Evolutionary conservation across 257 asterid species (phyloP).

Genomic region (Plectranthus barbatus): DNA sequence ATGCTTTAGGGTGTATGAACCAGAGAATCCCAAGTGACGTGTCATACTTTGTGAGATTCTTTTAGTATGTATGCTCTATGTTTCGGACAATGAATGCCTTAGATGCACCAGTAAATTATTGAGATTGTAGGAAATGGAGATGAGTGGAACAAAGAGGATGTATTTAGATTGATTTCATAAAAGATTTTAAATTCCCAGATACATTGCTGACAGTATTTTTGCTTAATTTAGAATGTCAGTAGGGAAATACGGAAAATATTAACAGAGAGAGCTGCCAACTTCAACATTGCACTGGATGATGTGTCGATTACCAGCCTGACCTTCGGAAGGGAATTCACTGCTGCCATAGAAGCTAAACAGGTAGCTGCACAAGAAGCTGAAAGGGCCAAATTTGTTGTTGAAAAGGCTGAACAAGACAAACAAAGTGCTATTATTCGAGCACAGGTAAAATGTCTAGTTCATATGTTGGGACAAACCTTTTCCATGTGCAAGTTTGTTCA

Average conservation of each 20-base stretch:
- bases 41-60: background rate
- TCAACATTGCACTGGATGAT: slow-evolving; percentile 89
- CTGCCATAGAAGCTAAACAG: slow-evolving; percentile 96
- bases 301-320: slow-evolving; percentile 82
- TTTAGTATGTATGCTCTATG: background rate
- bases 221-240: slow-evolving; percentile 58
- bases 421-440: slow-evolving; percentile 82
- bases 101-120: background rate
- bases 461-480: background rate
- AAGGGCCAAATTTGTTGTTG: slow-evolving; percentile 91
- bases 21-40: background rate
- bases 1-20: background rate
- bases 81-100: background rate
- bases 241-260: slow-evolving; percentile 70
- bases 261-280: slow-evolving; percentile 74
- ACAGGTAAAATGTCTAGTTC: slow-evolving; percentile 37
- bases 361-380: slow-evolving; percentile 97
- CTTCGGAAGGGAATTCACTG: slow-evolving; percentile 81
- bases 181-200: background rate
- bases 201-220: background rate
- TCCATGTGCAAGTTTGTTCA: background rate
- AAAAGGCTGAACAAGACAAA: slow-evolving; percentile 93
- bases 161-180: background rate
- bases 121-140: background rate
- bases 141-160: background rate